Conservation (phyloP, 2,329 filamentous ascomycete genomes). For the Colletotrichum lindemuthianum region DNA sequence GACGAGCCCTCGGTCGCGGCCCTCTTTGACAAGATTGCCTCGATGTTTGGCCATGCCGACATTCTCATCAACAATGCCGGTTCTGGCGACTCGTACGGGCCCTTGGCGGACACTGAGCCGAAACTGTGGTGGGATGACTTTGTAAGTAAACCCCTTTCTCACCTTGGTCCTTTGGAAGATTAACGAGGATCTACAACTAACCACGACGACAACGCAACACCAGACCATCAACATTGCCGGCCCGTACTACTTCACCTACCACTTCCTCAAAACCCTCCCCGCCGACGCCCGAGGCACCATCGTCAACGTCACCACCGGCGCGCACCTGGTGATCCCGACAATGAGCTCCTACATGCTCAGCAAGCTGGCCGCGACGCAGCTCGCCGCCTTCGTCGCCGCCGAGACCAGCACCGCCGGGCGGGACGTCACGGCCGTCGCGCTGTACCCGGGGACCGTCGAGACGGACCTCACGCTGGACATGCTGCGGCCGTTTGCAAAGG, state of each 20-base stretch:
- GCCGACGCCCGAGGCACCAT: constrained; percentile 35
- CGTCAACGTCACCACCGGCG: constrained; percentile 41
- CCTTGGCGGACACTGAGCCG: neutral
- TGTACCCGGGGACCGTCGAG: constrained; percentile 46
- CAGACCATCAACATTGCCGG: constrained; percentile 52
- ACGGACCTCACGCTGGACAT: constrained; percentile 42
- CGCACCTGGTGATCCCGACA: constrained; percentile 33
- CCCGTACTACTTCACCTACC: constrained; percentile 46
- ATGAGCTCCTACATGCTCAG: constrained; percentile 43
- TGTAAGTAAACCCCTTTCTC: neutral
- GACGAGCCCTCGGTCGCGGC: constrained; percentile 22
- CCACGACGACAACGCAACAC: neutral
- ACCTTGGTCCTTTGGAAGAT: neutral
- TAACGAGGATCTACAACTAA: neutral
- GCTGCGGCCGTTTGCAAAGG: constrained; percentile 41
- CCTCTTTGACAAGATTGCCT: constrained; percentile 47
- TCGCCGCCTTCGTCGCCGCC: constrained; percentile 43
- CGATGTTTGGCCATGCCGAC: constrained; percentile 52
- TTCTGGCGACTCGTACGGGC: constrained; percentile 25
- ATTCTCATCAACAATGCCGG: constrained; percentile 54
- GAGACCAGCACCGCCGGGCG: constrained; percentile 40
- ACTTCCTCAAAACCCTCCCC: constrained; percentile 35
- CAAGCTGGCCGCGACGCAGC: constrained; percentile 44
- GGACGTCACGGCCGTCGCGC: constrained; percentile 40
- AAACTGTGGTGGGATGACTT: constrained; percentile 12